Evolutionary conservation across 2,329 filamentous ascomycete genomes (phyloP).

Genomic region (Sclerotinia borealis): DNA sequence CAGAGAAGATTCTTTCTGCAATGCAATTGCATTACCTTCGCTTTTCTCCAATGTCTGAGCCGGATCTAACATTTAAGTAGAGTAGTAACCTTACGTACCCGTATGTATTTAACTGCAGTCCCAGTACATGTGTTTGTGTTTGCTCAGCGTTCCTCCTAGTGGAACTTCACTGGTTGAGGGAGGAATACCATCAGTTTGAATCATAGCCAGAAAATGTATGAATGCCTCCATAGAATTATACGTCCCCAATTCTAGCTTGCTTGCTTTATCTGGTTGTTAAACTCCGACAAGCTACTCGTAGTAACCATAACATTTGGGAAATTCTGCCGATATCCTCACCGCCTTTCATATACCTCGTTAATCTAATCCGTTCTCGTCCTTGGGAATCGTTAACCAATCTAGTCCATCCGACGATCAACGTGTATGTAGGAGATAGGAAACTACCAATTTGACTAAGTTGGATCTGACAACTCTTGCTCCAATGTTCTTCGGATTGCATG

Average conservation of each 20-base stretch:
- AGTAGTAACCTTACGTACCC: too few relatives aligned
- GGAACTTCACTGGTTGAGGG: not conserved
- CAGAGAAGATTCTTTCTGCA: too few relatives aligned
- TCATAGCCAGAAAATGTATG: not conserved
- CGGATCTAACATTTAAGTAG: too few relatives aligned
- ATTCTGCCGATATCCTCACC: not conserved
- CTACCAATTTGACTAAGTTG: not conserved
- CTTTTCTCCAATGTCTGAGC: not conserved
- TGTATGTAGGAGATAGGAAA: not conserved
- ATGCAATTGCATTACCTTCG: too few relatives aligned
- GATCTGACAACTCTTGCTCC: not conserved
- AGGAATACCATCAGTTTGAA: not conserved
- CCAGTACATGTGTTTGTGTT: too few relatives aligned
- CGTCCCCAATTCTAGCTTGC: too few relatives aligned
- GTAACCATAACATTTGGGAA: not conserved
- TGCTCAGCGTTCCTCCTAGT: not conserved
- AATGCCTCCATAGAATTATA: too few relatives aligned
- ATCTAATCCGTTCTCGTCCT: not conserved
- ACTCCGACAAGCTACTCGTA: not conserved
- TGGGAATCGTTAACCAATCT: not conserved
- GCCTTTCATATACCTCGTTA: not conserved
- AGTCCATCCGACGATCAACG: not conserved
- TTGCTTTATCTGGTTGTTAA: not conserved
- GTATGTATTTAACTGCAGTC: too few relatives aligned
- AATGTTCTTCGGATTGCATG: not conserved